Conservation (phyloP, 352 stramenopile genomes). For the Pythium insidiosum region DNA sequence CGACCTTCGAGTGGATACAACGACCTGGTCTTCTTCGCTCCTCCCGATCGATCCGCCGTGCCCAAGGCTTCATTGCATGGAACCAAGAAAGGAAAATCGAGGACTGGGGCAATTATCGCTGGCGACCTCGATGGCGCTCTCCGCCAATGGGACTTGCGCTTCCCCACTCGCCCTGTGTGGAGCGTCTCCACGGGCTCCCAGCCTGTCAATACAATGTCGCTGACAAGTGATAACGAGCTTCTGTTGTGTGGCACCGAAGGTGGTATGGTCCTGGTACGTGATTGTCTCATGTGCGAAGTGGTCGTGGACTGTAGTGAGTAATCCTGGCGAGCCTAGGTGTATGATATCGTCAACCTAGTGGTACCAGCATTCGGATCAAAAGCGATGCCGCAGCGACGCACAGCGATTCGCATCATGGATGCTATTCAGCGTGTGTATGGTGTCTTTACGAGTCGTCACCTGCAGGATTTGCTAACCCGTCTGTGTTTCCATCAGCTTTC, state of each 20-base stretch:
- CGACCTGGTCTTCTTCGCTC: constrained; percentile 52
- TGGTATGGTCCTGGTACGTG: constrained; percentile 41
- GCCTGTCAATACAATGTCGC: constrained; percentile 35
- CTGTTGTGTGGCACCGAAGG: constrained; percentile 55
- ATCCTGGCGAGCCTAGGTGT: no score
- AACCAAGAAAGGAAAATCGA: constrained; percentile 5
- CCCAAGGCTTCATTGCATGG: no score
- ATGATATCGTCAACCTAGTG: constrained; percentile 51
- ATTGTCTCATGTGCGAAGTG: constrained; percentile 1
- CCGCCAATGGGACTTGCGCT: constrained; percentile 60
- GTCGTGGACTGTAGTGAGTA: no score
- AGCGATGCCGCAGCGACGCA: constrained; percentile 38
- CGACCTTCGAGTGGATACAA: constrained; percentile 71
- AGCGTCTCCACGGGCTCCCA: constrained; percentile 37
- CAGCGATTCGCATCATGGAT: constrained; percentile 31
- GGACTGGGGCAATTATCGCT: constrained; percentile 28
- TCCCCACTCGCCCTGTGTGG: constrained; percentile 40
- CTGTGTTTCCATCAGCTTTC: constrained; percentile 6
- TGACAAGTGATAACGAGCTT: constrained; percentile 35
- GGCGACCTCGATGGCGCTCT: constrained; percentile 56
- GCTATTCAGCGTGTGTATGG: constrained; percentile 42
- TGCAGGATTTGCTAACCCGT: not conserved
- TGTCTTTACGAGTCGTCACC: no score
- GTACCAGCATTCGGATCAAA: constrained; percentile 62
- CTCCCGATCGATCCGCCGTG: no score